Evolutionary conservation across 148 eudicot genomes (phyloP), one percentile per base, ranked within the genome.

Genomic region (Rhododendron simsii): DNA sequence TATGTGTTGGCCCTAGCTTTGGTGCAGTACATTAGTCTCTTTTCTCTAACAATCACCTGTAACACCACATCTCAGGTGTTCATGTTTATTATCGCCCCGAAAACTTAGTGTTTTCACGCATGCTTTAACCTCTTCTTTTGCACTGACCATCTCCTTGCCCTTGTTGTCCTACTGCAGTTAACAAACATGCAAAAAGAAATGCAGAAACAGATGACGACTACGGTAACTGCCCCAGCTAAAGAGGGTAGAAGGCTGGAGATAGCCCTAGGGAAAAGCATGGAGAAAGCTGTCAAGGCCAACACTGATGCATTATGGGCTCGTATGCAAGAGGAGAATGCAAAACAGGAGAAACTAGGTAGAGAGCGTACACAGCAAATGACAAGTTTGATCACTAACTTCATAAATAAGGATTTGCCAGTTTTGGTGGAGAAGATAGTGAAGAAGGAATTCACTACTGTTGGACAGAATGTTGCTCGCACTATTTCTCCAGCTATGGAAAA

Each of bases 201-300:
- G 89, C 95, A 93, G 85, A 95, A 98, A 89, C 98, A 94, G 85
- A 91, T 95, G 91, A 76, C 88, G 28, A 73, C 51, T 83, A 84
- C 86, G 82, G 90, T 90, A 82, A 88, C 92, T 85, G 92, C 81
- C 35, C 93, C 94, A n/a, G 89, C 92, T 59, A 98, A 95, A 92
- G 99, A 98, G 89, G 93, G 94, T 35, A 93, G 82, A 91, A 94
- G 98, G 90, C 89, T 94, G 26, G 98, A 95, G 90, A 92, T 92
- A 73, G 92, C 94, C 89, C 80, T 55, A 3, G 61, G 61, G 61
- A 55, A 55, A 55, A 55, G 61, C 61, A 55, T 55, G 61, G 61
- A 55, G 61, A 55, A 55, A 55, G 61, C 95, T 48, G 90, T 93
- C 84, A 55, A 55, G 20, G 61, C 21, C 61, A 55, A 55, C 18